phyloP scores from a whole-genome alignment of 441 rosid species.

The Omphalea diandra region DNA sequence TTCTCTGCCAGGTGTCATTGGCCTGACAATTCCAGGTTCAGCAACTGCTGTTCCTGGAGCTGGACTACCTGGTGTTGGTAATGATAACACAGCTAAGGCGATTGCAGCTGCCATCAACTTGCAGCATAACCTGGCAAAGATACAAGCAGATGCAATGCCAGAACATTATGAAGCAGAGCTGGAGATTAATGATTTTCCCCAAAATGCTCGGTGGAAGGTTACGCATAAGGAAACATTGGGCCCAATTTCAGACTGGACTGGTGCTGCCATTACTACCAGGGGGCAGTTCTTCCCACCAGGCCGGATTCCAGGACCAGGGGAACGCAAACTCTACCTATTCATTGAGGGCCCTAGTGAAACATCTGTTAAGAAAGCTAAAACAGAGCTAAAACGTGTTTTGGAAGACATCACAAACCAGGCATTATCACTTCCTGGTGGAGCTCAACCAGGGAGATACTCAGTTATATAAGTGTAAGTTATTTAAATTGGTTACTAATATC shows the following conservation, averaged over 20 bases:
- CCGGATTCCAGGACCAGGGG: constrained; percentile 65
- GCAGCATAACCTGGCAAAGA: constrained; percentile 87
- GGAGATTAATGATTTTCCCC: constrained; percentile 93
- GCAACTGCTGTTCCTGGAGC: constrained; percentile 36
- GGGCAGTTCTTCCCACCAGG: constrained; percentile 77
- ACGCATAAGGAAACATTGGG: constrained; percentile 97
- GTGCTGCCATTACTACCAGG: constrained; percentile 93
- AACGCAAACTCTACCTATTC: constrained; percentile 85
- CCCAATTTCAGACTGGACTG: constrained; percentile 95
- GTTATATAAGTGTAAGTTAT: constrained; percentile 71
- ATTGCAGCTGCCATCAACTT: constrained; percentile 85
- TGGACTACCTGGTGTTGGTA: constrained; percentile 42
- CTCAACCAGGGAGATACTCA: constrained; percentile 89
- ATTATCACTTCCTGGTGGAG: constrained; percentile 80
- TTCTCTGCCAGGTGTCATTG: constrained; percentile 37
- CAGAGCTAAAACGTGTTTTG: constrained; percentile 80
- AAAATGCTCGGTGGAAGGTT: constrained; percentile 97
- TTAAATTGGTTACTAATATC: constrained; percentile 17
- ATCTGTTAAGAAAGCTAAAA: constrained; percentile 88
- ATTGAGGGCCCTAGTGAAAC: constrained; percentile 83
- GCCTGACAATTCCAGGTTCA: constrained; percentile 35
- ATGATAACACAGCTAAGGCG: constrained; percentile 78
- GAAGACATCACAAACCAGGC: constrained; percentile 89
- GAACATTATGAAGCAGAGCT: constrained; percentile 96
- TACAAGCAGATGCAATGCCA: constrained; percentile 94